These are phyloP conservation scores for Xylaria grammica DNA, from an alignment of 495 filamentous ascomycete species.

Conservation along the genomic window DNA sequence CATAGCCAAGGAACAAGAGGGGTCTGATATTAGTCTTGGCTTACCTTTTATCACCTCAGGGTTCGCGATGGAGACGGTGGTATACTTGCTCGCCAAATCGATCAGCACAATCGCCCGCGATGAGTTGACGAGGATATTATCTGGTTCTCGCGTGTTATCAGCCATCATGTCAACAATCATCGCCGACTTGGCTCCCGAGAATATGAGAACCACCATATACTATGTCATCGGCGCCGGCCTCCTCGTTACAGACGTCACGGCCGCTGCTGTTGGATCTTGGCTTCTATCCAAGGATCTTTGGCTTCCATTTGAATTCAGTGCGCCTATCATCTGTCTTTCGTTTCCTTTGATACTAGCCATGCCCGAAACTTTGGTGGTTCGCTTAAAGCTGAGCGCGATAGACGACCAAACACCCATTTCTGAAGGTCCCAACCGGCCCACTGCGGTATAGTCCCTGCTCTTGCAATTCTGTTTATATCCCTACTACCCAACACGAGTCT, in stretches of 20 bases:
- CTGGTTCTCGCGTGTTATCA: conserved; percentile 6
- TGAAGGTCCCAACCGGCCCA: background rate
- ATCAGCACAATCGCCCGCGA: background rate
- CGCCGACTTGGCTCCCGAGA: conserved; percentile 7
- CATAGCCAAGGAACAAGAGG: background rate
- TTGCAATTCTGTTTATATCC: too few species aligned
- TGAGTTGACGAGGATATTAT: conserved; percentile 1
- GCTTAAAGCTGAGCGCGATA: background rate
- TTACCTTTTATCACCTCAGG: conserved; percentile 2
- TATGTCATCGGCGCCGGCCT: conserved; percentile 9
- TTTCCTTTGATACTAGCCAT: conserved; percentile 13
- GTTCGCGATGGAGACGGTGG: background rate
- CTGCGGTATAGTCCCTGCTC: background rate
- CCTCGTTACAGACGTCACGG: background rate
- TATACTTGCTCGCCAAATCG: background rate
- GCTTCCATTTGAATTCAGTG: conserved; percentile 16
- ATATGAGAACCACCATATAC: conserved; percentile 14
- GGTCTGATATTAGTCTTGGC: background rate
- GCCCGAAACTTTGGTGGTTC: conserved; percentile 1
- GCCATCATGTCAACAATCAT: conserved; percentile 1
- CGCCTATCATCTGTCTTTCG: background rate
- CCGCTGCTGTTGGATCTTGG: background rate
- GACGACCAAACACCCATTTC: background rate
- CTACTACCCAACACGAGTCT: background rate
- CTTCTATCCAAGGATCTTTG: conserved; percentile 14